Base-by-base conservation (phyloP, 352 stramenopile species). In the Nothophytophthora sp. region DNA sequence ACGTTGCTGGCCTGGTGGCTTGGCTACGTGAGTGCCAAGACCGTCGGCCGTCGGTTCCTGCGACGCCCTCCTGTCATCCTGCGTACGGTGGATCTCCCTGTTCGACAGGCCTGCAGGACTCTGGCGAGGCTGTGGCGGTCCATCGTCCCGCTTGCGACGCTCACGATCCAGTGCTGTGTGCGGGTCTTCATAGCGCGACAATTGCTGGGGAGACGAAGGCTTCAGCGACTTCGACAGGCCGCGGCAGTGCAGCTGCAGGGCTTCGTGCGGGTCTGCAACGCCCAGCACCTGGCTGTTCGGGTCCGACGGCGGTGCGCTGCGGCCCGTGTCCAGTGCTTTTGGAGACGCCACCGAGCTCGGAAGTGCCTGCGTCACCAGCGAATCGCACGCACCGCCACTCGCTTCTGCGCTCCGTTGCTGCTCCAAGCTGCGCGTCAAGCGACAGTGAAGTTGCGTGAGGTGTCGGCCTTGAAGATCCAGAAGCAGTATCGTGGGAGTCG, bases 201-300 rank as follows among this genome's bases (percentile, higher is more conserved):
- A 34, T 19, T 49, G 16, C 66, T 72, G 18, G 48, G 25, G n/a
- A 50, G 50, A 6, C 40, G 68, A 18, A 63, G 63, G 4, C n/a
- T 49, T 1, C 36, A 66, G 3, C 52, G 58, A 23, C 36, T 54
- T 35, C 54, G 46, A 11, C 33, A 46, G 7, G 32, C 57, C 29
- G 64, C 75, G 15, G 51, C 63, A 8, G 23, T 67, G 15, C 53
- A 40, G 1, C 35, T 89, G 5, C 78, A 89, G 33, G 44, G 56
- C 13, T 74, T 84, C 51, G 66, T 85, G 22, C 71, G 78, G 16
- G 70, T 77, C 19, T 72, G 63, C 15, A 44, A 70, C 15, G 72
- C 73, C 1, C 43, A 50, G 13, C 57, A 70, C 15, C 38, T 68
- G 1, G 54, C 65, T 4, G 34, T 20, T 33, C 60, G 53, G 22